Percentiles rank a stretch among this genome's conserved stretches.
Conservation (phyloP, 495 filamentous ascomycete species). For the Hypoxylon crocopeplum region DNA sequence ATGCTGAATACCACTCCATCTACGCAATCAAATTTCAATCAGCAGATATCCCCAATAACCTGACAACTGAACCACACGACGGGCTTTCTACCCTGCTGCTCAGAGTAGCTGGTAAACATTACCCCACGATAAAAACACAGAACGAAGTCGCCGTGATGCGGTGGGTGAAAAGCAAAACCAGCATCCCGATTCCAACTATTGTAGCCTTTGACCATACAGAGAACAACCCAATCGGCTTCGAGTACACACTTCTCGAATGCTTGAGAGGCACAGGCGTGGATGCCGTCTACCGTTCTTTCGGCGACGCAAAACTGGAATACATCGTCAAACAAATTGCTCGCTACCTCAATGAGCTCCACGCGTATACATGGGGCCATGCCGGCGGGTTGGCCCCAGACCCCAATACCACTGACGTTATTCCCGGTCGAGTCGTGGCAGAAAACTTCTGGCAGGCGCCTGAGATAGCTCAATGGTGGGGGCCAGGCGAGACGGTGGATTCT, state of each 20-base stretch:
- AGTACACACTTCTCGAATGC: constrained; percentile 43
- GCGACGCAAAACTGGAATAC: constrained; percentile 6
- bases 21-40: too few relatives aligned
- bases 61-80: not conserved
- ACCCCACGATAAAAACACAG: constrained; percentile 44
- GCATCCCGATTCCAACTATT: constrained; percentile 39
- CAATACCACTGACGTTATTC: not conserved
- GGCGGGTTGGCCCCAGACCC: constrained; percentile 32
- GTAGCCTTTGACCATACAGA: constrained; percentile 37
- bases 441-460: constrained; percentile 43
- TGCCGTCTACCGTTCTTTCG: constrained; percentile 38
- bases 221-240: constrained; percentile 42
- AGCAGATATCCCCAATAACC: not conserved
- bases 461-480: constrained; percentile 34
- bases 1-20: constrained; percentile 33
- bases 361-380: constrained; percentile 25
- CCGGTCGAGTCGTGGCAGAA: constrained; percentile 40
- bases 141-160: constrained; percentile 47
- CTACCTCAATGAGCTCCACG: constrained; percentile 42
- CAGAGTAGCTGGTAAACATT: constrained; percentile 42
- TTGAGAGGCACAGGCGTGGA: constrained; percentile 35
- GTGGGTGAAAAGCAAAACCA: constrained; percentile 39
- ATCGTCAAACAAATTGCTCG: constrained; percentile 42
- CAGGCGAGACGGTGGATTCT: constrained; percentile 27
- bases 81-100: too few relatives aligned